Percentiles rank a stretch among this genome's conserved stretches.
phyloP scores from a whole-genome alignment of 352 stramenopile genomes.

The Saprolegnia parasitica region DNA sequence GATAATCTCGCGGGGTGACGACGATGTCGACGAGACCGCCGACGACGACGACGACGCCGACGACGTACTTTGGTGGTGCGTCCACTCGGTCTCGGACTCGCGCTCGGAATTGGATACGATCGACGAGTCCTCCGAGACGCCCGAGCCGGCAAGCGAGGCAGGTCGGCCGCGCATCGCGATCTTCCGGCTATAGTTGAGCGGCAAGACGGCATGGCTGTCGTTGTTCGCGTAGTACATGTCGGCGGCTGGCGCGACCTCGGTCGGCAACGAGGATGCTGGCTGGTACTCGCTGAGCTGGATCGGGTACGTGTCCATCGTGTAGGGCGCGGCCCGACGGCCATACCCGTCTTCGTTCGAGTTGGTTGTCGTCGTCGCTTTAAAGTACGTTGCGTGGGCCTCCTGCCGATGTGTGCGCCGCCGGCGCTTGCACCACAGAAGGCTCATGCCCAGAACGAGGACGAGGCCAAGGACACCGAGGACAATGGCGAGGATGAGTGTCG shows the following conservation, averaged over 20 bases:
- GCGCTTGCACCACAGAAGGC: neutral
- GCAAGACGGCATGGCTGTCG: neutral
- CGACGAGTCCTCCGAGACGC: constrained; percentile 8
- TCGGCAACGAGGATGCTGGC: neutral
- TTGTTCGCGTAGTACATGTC: constrained; percentile 14
- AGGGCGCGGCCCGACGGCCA: neutral
- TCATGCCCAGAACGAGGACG: neutral
- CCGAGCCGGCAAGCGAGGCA: constrained; percentile 1
- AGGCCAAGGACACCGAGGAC: neutral
- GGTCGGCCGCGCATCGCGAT: neutral
- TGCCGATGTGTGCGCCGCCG: neutral
- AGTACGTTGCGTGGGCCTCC: neutral
- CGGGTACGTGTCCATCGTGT: constrained; percentile 10
- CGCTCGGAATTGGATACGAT: constrained; percentile 6
- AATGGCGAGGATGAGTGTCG: constrained; percentile 3
- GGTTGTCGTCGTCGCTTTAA: neutral
- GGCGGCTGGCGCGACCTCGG: neutral
- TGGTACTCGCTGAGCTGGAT: constrained; percentile 6
- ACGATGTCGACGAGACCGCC: neutral
- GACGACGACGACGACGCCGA: constrained; percentile 11
- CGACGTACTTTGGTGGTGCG: constrained; percentile 1
- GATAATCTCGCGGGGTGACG: neutral
- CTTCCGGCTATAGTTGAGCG: neutral
- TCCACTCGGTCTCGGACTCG: constrained; percentile 14
- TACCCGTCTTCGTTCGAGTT: constrained; percentile 3